Percentiles rank a stretch among this genome's conserved stretches.
These are phyloP conservation scores for Suillus tomentosus DNA, from an alignment of 768 basidiomycete species.

Conservation along the genomic window DNA sequence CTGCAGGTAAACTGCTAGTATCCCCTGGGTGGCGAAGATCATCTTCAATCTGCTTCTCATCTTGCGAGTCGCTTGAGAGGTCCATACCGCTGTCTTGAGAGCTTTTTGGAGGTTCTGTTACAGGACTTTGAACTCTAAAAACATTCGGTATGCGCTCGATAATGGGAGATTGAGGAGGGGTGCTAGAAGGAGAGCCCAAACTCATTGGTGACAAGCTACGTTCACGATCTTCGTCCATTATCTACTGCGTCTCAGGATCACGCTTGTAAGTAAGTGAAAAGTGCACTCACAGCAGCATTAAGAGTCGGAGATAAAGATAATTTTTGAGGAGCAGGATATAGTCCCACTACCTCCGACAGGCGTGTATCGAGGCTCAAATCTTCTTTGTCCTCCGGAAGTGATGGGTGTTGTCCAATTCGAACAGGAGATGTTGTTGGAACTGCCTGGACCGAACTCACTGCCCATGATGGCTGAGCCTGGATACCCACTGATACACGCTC, in stretches of 20 bases:
- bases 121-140: slow-evolving; percentile 14
- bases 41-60: slow-evolving; percentile 27
- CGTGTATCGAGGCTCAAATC: slow-evolving; percentile 18
- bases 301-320: slow-evolving; percentile 18
- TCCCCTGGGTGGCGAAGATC: slow-evolving; percentile 24
- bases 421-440: slow-evolving; percentile 21
- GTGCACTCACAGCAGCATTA: slow-evolving; percentile 25
- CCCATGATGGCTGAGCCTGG: slow-evolving; percentile 42
- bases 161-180: slow-evolving; percentile 32
- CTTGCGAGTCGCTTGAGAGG: slow-evolving; percentile 20
- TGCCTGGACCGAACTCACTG: slow-evolving; percentile 43
- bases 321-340: slow-evolving; percentile 17
- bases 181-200: slow-evolving; percentile 49
- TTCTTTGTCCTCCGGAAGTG: slow-evolving; percentile 11
- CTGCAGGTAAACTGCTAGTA: slow-evolving; percentile 28
- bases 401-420: slow-evolving; percentile 9
- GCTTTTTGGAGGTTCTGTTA: slow-evolving; percentile 9
- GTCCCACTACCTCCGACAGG: slow-evolving; percentile 8
- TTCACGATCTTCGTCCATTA: slow-evolving; percentile 33
- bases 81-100: slow-evolving; percentile 14
- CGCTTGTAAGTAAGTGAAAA: not conserved
- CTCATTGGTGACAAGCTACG: slow-evolving; percentile 66
- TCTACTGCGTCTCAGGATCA: slow-evolving; percentile 34
- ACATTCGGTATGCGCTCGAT: slow-evolving; percentile 10
- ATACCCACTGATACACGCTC: slow-evolving; percentile 45